phyloP scores from a whole-genome alignment of 805 yeast genomes.

The Metschnikowia similis region DNA sequence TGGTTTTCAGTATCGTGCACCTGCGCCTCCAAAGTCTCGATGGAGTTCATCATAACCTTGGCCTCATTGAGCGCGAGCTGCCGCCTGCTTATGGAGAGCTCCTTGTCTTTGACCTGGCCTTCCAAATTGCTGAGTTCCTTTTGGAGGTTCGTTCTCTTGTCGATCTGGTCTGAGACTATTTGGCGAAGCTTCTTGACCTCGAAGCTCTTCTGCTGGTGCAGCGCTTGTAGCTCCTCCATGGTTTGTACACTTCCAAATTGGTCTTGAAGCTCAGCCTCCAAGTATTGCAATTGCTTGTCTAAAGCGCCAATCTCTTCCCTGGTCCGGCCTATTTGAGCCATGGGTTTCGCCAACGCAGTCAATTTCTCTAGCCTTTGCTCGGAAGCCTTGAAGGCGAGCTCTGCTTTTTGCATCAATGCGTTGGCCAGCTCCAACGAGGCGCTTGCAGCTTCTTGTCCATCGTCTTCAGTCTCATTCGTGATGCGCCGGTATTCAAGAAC shows the following conservation, averaged over 20 bases:
- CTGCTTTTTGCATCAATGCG: not conserved
- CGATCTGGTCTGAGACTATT: constrained; percentile 24
- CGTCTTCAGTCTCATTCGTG: not conserved
- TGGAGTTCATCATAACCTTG: constrained; percentile 17
- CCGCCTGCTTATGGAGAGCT: constrained; percentile 47
- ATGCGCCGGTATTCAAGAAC: constrained; percentile 25
- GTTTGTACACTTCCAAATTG: constrained; percentile 33
- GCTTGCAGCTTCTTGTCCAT: not conserved
- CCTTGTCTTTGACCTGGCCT: constrained; percentile 48
- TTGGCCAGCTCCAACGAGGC: not conserved
- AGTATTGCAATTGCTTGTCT: constrained; percentile 23
- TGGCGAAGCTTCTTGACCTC: constrained; percentile 41
- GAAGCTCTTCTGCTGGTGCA: constrained; percentile 33
- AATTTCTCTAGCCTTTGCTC: not conserved
- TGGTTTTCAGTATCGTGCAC: constrained; percentile 30
- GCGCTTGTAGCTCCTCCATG: constrained; percentile 44
- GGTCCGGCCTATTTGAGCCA: constrained; percentile 33
- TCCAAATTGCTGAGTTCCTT: constrained; percentile 46
- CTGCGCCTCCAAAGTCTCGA: constrained; percentile 30
- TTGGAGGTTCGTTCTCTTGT: constrained; percentile 42
- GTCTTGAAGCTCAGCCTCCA: constrained; percentile 32
- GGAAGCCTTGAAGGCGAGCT: not conserved
- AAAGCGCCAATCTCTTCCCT: constrained; percentile 25
- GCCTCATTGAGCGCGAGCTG: constrained; percentile 48
- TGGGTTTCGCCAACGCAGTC: constrained; percentile 21